Evolutionary conservation across 2,329 filamentous ascomycete species (phyloP).

Genomic region (Arthrobotrys conoides): DNA sequence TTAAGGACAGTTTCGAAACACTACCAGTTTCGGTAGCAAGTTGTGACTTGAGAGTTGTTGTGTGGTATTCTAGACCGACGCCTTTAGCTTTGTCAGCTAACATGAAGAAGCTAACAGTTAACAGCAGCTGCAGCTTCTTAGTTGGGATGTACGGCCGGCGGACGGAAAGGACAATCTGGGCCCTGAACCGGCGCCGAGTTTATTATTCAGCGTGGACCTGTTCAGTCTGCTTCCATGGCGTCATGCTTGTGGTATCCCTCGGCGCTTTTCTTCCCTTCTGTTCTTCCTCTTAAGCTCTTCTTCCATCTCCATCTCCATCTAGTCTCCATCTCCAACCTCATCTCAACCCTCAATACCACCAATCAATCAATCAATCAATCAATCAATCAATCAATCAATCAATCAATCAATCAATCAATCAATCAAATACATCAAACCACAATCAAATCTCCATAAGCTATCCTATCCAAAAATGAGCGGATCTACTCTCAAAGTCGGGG

Average conservation of each 20-base stretch:
- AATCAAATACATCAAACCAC: not conserved
- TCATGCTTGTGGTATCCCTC: constrained; percentile 4
- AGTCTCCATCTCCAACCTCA: not conserved
- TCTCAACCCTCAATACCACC: not conserved
- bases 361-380: not conserved
- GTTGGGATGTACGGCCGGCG: not conserved
- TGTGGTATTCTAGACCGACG: constrained; percentile 1
- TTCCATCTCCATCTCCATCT: not conserved
- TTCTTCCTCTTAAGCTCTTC: not conserved
- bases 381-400: too few species aligned
- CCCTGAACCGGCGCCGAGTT: not conserved
- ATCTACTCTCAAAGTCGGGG: constrained; percentile 78
- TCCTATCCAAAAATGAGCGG: constrained; percentile 37
- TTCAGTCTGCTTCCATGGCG: too few species aligned
- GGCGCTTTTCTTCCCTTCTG: constrained; percentile 6
- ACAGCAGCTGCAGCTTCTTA: not conserved
- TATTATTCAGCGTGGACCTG: constrained; percentile 21
- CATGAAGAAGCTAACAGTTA: too few species aligned
- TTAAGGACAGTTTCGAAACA: too few species aligned
- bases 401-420: not conserved
- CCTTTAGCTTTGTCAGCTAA: too few species aligned
- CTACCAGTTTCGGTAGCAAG: too few species aligned
- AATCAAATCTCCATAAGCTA: not conserved
- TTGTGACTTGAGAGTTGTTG: too few species aligned
- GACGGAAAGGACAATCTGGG: not conserved